Evolutionary conservation across 495 filamentous ascomycete genomes (phyloP).

Genomic region (Penicillium riverlandense): DNA sequence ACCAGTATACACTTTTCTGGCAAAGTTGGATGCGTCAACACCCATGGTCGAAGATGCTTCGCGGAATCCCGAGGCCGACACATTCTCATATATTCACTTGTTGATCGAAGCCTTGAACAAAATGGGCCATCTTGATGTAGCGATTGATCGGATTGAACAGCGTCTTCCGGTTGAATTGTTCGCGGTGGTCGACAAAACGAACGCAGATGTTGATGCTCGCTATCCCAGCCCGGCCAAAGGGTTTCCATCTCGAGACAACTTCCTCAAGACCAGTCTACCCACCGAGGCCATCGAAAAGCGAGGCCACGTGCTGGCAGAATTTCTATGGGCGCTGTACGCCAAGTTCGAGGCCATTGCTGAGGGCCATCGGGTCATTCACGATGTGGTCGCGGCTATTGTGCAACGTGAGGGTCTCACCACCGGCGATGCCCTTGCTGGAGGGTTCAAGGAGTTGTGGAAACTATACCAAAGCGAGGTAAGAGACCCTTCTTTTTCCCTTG

Average conservation of each 20-base stretch:
- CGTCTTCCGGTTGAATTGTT: slow-evolving; percentile 91
- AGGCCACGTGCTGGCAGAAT: slow-evolving; percentile 77
- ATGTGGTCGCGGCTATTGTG: slow-evolving; percentile 75
- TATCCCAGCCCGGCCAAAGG: slow-evolving; percentile 66
- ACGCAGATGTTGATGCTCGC: slow-evolving; percentile 83
- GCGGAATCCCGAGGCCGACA: slow-evolving; percentile 90
- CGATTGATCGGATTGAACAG: slow-evolving; percentile 85
- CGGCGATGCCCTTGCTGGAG: slow-evolving; percentile 54
- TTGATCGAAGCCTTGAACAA: slow-evolving; percentile 84
- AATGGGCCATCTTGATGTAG: slow-evolving; percentile 75
- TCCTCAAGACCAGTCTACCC: slow-evolving; percentile 45
- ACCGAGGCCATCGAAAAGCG: slow-evolving; percentile 62
- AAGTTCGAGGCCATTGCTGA: slow-evolving; percentile 97
- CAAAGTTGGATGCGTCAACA: slow-evolving; percentile 63
- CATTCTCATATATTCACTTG: slow-evolving; percentile 84
- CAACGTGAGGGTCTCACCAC: slow-evolving; percentile 61
- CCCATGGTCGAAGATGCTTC: slow-evolving; percentile 79
- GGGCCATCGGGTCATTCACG: slow-evolving; percentile 87
- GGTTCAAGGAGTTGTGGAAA: slow-evolving; percentile 93
- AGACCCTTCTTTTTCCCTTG: neutral
- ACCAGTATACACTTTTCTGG: slow-evolving; percentile 71
- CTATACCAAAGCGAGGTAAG: slow-evolving; percentile 69
- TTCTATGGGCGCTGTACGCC: slow-evolving; percentile 86
- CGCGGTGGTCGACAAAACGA: slow-evolving; percentile 87
- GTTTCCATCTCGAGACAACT: slow-evolving; percentile 38